Conservation (phyloP, 139 green algal genomes). For the Chlorella sorokiniana region DNA sequence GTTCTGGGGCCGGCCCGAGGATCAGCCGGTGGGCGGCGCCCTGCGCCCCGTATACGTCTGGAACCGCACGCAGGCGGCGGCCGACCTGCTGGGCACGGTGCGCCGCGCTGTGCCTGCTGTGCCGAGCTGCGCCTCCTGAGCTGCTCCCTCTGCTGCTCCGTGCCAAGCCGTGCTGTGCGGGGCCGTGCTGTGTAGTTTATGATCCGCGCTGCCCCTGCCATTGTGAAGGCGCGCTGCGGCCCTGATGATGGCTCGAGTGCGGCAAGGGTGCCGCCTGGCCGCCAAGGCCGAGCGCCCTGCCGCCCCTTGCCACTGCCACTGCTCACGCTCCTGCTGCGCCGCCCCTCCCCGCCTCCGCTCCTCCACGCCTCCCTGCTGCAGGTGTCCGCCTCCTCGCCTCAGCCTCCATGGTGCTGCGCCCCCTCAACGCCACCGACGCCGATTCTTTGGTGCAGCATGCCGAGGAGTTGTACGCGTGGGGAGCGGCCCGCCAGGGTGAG, state of each 20-base stretch:
- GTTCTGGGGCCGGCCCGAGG: constrained; percentile 39
- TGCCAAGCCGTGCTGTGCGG: no score
- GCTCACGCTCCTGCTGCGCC: not conserved
- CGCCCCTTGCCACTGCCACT: not conserved
- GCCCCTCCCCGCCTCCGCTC: not conserved
- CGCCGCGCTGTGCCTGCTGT: no score
- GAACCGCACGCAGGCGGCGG: constrained; percentile 2
- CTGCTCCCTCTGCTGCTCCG: not conserved
- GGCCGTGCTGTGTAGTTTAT: no score
- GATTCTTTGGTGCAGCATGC: constrained; percentile 46
- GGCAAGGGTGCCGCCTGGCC: no score
- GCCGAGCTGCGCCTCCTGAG: no score
- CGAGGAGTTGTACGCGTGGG: constrained; percentile 54
- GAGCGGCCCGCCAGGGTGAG: constrained; percentile 33
- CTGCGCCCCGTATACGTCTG: constrained; percentile 27
- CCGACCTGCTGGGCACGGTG: constrained; percentile 33
- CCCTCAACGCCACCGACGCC: constrained; percentile 34
- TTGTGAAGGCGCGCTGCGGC: not conserved
- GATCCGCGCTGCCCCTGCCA: no score
- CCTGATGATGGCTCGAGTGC: not conserved
- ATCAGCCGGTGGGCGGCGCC: constrained; percentile 14
- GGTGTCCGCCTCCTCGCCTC: no score
- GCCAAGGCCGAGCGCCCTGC: no score
- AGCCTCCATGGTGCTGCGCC: constrained; percentile 2
- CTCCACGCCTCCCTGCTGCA: constrained; percentile 19